Percentiles rank a stretch among this genome's conserved stretches.
Evolutionary conservation across 2,329 filamentous ascomycete genomes (phyloP).

Genomic region (Cladophialophora immunda): DNA sequence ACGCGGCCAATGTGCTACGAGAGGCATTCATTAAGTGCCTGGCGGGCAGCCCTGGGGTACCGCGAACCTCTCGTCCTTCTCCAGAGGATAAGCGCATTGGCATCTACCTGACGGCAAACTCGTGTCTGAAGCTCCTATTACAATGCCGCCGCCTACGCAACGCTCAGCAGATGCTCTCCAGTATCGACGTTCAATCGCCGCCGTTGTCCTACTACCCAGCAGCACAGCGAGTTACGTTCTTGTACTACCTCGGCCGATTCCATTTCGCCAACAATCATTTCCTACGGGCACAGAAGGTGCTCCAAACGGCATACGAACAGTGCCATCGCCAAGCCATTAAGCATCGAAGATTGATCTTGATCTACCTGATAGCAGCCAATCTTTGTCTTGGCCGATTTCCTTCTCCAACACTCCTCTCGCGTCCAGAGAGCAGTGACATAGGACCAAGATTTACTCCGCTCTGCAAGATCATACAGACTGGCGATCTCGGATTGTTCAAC

Average conservation of each 20-base stretch:
- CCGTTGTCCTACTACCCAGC: slow-evolving; percentile 83
- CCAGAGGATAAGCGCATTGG: slow-evolving; percentile 86
- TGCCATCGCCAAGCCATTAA: slow-evolving; percentile 66
- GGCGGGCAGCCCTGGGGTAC: slow-evolving; percentile 64
- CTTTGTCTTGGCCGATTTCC: slow-evolving; percentile 87
- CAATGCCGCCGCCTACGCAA: slow-evolving; percentile 85
- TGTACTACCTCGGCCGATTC: slow-evolving; percentile 93
- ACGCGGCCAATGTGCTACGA: slow-evolving; percentile 86
- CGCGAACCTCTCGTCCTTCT: slow-evolving; percentile 53
- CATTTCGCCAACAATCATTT: slow-evolving; percentile 87
- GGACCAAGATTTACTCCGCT: slow-evolving; percentile 75
- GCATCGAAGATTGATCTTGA: slow-evolving; percentile 81
- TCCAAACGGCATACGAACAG: slow-evolving; percentile 82
- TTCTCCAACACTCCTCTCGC: slow-evolving; percentile 68
- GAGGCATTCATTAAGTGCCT: slow-evolving; percentile 91
- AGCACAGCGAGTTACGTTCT: slow-evolving; percentile 86
- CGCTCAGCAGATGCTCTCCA: slow-evolving; percentile 87
- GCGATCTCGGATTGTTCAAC: slow-evolving; percentile 79
- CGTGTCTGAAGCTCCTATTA: slow-evolving; percentile 87
- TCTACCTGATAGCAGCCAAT: slow-evolving; percentile 83
- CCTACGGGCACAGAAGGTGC: slow-evolving; percentile 74
- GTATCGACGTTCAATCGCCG: slow-evolving; percentile 83
- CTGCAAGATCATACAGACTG: slow-evolving; percentile 74
- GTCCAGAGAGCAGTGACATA: slow-evolving; percentile 74
- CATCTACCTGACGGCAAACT: slow-evolving; percentile 91